Evolutionary conservation across 345 rosid genomes (phyloP), one percentile per base, ranked within the genome.

Genomic region (Brassica carinata): DNA sequence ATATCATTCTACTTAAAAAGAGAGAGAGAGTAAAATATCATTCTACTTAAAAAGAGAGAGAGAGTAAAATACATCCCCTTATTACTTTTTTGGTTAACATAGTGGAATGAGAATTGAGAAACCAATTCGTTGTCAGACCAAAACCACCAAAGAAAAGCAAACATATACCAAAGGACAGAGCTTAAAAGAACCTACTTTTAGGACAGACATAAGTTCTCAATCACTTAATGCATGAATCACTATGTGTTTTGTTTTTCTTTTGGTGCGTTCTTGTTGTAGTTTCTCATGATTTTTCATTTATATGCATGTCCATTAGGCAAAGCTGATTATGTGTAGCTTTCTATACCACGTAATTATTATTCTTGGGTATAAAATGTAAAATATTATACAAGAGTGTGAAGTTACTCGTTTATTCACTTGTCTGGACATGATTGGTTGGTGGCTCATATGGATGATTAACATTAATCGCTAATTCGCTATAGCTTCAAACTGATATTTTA

Each of bases 231-330:
- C 64, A 79, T 45, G 55, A 5, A 13, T 19, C 19, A 65, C 77
- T 73, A 23, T 23, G 69, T 73, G 73, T 45, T 30, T 18, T 38
- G 26, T 66, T 74, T 79, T 15, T 38, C 30, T 23, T 23, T 23
- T 61, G 83, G 75, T 74, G 26, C 8, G 78, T 74, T 80, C 71
- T 80, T 23, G 14, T 74, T 80, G 83, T 74, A 79, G 71, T 65
- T 15, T 73, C 26, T 67, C 63, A 13, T 73, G 40, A 51, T 59
- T 43, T 67, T 43, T 23, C 30, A 43, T 31, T 15, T 10, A 67
- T 31, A n/a, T 74, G 26, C 57, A 48, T 48, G 74, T 74, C 75
- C 31, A 19, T 38, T 43, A 59, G 57, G 31, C 43, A 73, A 29
- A 23, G n/a, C 23, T 19, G 64, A 73, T 66, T 17, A 67, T 45